Conservation (phyloP, 2,329 filamentous ascomycete species). For the Trichoderma breve region DNA sequence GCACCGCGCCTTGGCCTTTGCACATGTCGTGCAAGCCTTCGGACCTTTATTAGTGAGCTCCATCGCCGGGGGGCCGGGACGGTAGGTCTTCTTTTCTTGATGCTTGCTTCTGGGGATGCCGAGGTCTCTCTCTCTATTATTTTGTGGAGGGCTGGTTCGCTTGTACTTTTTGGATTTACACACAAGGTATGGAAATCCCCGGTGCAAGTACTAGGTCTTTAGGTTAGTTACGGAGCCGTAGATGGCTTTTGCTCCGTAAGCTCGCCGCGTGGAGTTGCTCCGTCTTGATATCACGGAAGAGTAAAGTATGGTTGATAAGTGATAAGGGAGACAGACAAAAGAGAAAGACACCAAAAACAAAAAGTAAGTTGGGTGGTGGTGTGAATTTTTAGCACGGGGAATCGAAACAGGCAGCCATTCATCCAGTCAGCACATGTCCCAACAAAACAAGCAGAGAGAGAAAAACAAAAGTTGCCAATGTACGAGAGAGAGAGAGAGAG, state of each 20-base stretch:
- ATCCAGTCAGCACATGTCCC: background rate
- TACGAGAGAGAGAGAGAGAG: background rate
- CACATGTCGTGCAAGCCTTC: slow-evolving; percentile 50
- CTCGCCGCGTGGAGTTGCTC: background rate
- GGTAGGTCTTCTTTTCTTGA: background rate
- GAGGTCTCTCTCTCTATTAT: background rate
- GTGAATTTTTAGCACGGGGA: background rate
- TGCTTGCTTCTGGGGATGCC: background rate
- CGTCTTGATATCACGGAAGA: background rate
- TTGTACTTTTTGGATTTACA: background rate
- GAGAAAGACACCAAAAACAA: background rate
- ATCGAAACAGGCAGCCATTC: background rate
- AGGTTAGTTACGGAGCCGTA: background rate
- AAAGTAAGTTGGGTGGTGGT: background rate
- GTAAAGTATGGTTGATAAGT: background rate
- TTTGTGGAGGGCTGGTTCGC: background rate
- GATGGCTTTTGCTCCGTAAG: background rate
- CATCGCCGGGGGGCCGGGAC: slow-evolving; percentile 20
- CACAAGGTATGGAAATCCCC: background rate
- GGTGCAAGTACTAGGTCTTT: background rate
- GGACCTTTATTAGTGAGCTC: slow-evolving; percentile 42
- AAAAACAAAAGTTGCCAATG: background rate
- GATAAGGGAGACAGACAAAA: background rate
- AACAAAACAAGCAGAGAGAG: background rate
- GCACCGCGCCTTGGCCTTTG: slow-evolving; percentile 52